Percentiles rank a stretch among this genome's conserved stretches.
Conservation (phyloP, 768 basidiomycete species). For the Lyophyllum semitale region DNA sequence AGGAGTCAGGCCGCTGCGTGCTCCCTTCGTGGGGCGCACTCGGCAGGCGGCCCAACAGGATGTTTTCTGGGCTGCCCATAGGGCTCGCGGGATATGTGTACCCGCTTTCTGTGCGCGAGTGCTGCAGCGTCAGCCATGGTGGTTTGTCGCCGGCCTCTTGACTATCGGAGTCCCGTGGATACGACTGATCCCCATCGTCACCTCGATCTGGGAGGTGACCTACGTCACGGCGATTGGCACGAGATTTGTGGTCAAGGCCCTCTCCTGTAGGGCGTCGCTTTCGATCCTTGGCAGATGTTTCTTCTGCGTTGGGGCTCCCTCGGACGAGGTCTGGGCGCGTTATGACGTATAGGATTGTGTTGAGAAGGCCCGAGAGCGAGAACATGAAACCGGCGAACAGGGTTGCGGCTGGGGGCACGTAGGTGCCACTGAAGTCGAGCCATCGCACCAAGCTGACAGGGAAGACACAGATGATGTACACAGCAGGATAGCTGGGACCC, state of each 20-base stretch:
- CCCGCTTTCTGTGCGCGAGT: background rate
- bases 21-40: too few species aligned
- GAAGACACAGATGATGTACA: conserved; percentile 37
- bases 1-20: too few species aligned
- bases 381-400: conserved; percentile 16
- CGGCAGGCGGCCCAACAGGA: too few species aligned
- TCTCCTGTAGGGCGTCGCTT: background rate
- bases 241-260: too few species aligned
- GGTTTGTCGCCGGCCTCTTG: background rate
- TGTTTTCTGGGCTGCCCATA: background rate
- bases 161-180: too few species aligned
- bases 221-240: too few species aligned
- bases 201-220: too few species aligned
- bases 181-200: too few species aligned
- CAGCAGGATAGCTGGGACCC: conserved; percentile 42
- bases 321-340: conserved; percentile 20
- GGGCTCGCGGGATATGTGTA: background rate
- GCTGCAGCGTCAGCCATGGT: background rate
- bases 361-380: conserved; percentile 20
- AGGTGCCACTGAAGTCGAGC: conserved; percentile 15
- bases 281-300: background rate
- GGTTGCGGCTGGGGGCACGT: conserved; percentile 13
- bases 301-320: background rate
- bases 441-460: conserved; percentile 22
- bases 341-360: conserved; percentile 16